Conservation (phyloP, 768 basidiomycete species). For the Amanita phalloides region DNA sequence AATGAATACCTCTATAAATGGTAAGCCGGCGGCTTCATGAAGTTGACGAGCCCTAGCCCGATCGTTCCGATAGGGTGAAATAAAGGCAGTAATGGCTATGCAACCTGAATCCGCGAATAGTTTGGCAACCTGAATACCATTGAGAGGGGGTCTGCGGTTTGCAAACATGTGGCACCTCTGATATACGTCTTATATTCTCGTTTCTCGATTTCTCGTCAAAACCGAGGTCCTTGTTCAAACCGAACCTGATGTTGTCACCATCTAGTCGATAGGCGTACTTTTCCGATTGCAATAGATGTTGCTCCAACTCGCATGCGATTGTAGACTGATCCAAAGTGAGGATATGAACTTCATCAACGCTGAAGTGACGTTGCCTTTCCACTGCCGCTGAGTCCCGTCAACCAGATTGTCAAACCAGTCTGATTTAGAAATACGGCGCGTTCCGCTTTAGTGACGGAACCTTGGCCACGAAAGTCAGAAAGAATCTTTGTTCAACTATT, state of each 20-base stretch:
- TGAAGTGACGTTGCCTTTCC: conserved; percentile 58
- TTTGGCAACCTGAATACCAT: conserved; percentile 69
- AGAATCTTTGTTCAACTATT: not conserved
- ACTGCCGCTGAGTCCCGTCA: conserved; percentile 92
- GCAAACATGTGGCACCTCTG: conserved; percentile 52
- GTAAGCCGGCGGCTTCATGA: conserved; percentile 61
- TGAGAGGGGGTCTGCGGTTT: not conserved
- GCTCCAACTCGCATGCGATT: conserved; percentile 93
- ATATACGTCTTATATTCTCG: conserved; percentile 94
- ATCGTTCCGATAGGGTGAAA: conserved; percentile 93
- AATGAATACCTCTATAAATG: conserved; percentile 91
- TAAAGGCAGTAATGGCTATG: conserved; percentile 90
- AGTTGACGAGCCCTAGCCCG: conserved; percentile 73
- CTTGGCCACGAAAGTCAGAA: conserved; percentile 21
- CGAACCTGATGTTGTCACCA: conserved; percentile 93
- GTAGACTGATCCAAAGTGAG: conserved; percentile 48
- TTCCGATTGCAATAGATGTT: conserved; percentile 79
- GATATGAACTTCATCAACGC: not conserved
- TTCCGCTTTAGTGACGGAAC: conserved; percentile 62
- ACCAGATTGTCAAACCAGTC: conserved; percentile 88
- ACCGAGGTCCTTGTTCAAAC: conserved; percentile 92
- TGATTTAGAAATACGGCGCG: conserved; percentile 62
- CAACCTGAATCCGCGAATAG: conserved; percentile 85
- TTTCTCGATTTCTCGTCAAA: conserved; percentile 88
- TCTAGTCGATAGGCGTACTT: conserved; percentile 90